Percentiles rank a stretch among this genome's conserved stretches.
These are phyloP conservation scores for Solanum hybrid DNA, from an alignment of 305 asterid species.

Conservation along the genomic window DNA sequence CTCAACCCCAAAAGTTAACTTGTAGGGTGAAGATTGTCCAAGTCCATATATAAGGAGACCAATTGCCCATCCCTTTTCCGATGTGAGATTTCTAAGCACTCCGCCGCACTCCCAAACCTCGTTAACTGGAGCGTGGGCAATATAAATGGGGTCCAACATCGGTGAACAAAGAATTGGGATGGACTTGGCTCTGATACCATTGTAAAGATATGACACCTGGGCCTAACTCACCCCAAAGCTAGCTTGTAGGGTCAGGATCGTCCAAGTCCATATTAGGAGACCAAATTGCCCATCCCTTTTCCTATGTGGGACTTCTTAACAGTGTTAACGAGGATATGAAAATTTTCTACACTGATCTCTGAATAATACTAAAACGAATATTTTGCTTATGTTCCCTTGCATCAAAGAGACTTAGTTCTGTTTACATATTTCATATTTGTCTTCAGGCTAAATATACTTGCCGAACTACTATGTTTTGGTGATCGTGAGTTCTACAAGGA, in stretches of 20 bases:
- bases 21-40: background rate
- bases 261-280: background rate
- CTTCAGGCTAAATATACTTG: constrained; percentile 85
- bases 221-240: background rate
- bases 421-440: background rate
- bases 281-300: background rate
- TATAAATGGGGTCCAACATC: background rate
- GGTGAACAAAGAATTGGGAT: background rate
- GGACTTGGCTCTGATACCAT: background rate
- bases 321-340: background rate
- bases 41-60: background rate
- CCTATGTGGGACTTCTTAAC: background rate
- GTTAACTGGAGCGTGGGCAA: background rate
- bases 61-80: background rate
- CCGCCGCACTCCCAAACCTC: background rate
- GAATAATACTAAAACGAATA: background rate
- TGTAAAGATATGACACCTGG: background rate
- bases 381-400: background rate
- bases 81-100: background rate
- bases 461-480: constrained; percentile 88
- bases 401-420: background rate
- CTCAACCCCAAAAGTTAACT: background rate
- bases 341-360: background rate
- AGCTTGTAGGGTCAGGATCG: background rate
- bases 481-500: constrained; percentile 99